phyloP scores from a whole-genome alignment of 495 filamentous ascomycete genomes.

The Pyrenula aspistea region DNA sequence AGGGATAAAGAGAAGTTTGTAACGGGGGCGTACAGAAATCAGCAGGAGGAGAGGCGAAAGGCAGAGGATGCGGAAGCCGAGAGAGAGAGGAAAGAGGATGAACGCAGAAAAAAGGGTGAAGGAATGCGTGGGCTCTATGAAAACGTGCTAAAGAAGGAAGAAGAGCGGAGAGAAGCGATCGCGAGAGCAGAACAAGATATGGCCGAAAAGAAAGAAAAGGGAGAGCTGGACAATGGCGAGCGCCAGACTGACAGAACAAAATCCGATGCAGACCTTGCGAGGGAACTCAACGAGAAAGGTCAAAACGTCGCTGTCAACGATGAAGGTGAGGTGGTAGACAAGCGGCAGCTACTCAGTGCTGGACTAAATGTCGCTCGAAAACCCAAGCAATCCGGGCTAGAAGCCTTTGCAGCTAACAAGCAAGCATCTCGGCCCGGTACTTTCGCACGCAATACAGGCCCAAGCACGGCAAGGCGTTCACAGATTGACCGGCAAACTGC shows the following conservation, averaged over 20 bases:
- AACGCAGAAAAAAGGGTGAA: slow-evolving; percentile 43
- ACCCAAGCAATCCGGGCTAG: slow-evolving; percentile 28
- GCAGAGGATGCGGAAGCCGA: slow-evolving; percentile 71
- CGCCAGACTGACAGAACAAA: slow-evolving; percentile 39
- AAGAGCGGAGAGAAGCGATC: slow-evolving; percentile 57
- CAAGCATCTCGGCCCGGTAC: slow-evolving; percentile 15
- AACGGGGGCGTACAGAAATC: slow-evolving; percentile 86
- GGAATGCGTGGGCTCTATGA: slow-evolving; percentile 87
- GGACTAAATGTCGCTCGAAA: slow-evolving; percentile 73
- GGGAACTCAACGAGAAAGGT: slow-evolving; percentile 59
- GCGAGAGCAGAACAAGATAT: slow-evolving; percentile 60
- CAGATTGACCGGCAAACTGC: slow-evolving; percentile 72
- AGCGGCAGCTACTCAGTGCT: slow-evolving; percentile 76
- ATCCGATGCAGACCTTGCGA: slow-evolving; percentile 58
- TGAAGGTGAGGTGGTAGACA: slow-evolving; percentile 89
- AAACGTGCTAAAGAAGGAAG: slow-evolving; percentile 64
- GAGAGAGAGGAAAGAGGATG: slow-evolving; percentile 56
- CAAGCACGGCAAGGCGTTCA: slow-evolving; percentile 35
- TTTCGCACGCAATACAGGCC: slow-evolving; percentile 15
- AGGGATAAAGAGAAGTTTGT: slow-evolving; percentile 95
- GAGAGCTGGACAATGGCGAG: slow-evolving; percentile 16
- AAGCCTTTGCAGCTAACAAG: slow-evolving; percentile 17
- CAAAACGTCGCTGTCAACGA: slow-evolving; percentile 71
- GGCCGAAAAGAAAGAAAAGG: slow-evolving; percentile 37
- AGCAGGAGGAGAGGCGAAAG: slow-evolving; percentile 71